phyloP scores from a whole-genome alignment of 208 protist genomes.

The Leishmania tropica region DNA sequence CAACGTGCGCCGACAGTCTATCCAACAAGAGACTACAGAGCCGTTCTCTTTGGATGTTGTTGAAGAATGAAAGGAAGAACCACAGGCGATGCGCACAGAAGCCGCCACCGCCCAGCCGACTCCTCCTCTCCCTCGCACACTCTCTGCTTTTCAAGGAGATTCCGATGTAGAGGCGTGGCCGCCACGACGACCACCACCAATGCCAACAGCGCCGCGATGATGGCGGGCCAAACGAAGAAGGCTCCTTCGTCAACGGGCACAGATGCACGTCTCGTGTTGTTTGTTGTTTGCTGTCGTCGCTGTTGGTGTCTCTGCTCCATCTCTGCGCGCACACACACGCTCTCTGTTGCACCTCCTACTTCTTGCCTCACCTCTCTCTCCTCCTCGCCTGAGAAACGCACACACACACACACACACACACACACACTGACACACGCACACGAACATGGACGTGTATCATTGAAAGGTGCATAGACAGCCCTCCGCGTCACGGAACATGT shows the following conservation, averaged over 20 bases:
- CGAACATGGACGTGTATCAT: not conserved
- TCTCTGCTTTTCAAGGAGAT: not conserved
- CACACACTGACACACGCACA: too few relatives aligned
- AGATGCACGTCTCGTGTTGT: too few relatives aligned
- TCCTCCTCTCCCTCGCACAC: conserved; percentile 4
- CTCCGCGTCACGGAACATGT: not conserved
- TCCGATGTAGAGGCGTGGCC: not conserved
- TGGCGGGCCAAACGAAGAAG: not conserved
- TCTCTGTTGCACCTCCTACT: not conserved
- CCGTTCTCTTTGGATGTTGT: not conserved
- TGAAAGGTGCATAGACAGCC: not conserved
- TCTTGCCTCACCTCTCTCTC: not conserved
- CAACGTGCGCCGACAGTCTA: not conserved
- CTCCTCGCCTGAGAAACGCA: not conserved
- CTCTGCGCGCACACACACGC: not conserved
- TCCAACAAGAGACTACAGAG: not conserved
- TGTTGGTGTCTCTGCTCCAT: too few relatives aligned
- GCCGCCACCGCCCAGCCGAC: not conserved
- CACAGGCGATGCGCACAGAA: not conserved
- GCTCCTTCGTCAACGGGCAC: too few relatives aligned
- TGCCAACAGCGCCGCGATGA: too few relatives aligned
- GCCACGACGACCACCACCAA: not conserved
- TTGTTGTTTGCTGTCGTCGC: too few relatives aligned
- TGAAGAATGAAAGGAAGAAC: not conserved
- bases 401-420: too few relatives aligned